Evolutionary conservation across 2,329 filamentous ascomycete species (phyloP).

Genomic region (Rhytidhysteron rufulum): DNA sequence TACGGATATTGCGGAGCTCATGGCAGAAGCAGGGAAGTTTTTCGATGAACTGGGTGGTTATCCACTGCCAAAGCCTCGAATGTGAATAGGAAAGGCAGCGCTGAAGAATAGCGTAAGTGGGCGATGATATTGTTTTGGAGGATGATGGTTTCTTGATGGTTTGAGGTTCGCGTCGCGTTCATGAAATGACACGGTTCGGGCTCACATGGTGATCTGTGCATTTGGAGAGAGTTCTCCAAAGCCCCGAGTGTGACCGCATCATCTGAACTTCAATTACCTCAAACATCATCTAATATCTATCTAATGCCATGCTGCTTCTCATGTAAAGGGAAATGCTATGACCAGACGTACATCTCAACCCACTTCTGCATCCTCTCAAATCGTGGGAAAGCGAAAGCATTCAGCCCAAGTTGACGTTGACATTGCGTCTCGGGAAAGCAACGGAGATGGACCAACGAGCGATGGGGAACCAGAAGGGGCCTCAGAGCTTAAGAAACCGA

Average conservation of each 20-base stretch:
- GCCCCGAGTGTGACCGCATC: too few species aligned
- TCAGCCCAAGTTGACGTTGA: conserved; percentile 10
- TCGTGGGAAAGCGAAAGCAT: conserved; percentile 8
- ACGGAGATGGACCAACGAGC: conserved; percentile 19
- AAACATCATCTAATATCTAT: too few species aligned
- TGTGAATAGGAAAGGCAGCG: too few species aligned
- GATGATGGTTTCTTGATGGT: too few species aligned
- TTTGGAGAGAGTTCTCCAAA: too few species aligned
- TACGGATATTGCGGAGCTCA: conserved; percentile 27
- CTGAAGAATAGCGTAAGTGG: too few species aligned
- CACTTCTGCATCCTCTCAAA: conserved; percentile 14
- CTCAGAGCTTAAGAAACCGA: conserved; percentile 24
- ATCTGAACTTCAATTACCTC: too few species aligned
- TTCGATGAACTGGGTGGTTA: conserved; percentile 34
- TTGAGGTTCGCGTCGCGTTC: too few species aligned
- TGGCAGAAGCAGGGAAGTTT: conserved; percentile 30
- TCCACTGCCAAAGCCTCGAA: conserved; percentile 21
- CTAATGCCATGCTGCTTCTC: too few species aligned
- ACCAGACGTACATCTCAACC: conserved; percentile 29
- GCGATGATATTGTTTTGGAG: too few species aligned
- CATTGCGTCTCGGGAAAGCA: background rate
- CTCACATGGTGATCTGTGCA: too few species aligned
- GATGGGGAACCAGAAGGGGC: conserved; percentile 13
- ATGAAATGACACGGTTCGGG: too few species aligned
- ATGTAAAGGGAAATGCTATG: conserved; percentile 35